phyloP scores from a whole-genome alignment of 129 eudicot genomes.

The Heracleum sosnowskyi region DNA sequence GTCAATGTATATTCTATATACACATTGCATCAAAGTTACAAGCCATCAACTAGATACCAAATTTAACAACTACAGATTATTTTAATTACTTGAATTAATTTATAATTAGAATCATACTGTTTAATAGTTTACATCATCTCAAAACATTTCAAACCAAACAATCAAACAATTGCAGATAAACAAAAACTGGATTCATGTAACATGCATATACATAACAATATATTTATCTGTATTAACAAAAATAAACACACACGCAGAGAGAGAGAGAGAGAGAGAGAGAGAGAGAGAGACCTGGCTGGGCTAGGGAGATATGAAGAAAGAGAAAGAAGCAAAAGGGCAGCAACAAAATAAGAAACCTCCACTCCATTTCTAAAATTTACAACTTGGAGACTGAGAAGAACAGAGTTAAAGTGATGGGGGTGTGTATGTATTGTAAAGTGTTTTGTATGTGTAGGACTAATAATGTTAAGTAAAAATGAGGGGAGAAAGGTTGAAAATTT shows the following conservation, averaged over 20 bases:
- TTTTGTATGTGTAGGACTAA: not conserved
- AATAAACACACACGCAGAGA: not conserved
- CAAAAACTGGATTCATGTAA: not conserved
- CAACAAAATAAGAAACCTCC: constrained; percentile 20
- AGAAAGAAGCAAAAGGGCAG: constrained; percentile 24
- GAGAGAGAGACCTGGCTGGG: constrained; percentile 64
- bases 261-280: constrained; percentile 4
- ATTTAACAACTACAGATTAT: not conserved
- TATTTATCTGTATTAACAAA: not conserved
- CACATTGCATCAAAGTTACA: not conserved
- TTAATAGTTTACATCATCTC: not conserved
- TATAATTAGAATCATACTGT: not conserved
- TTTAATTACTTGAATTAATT: not conserved
- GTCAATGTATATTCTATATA: not conserved
- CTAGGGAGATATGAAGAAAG: constrained; percentile 31
- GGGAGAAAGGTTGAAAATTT: constrained; percentile 1
- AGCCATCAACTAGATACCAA: not conserved
- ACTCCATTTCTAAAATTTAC: constrained; percentile 36
- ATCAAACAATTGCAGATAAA: not conserved
- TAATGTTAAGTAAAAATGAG: not conserved
- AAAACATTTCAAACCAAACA: not conserved
- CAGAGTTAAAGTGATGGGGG: constrained; percentile 6
- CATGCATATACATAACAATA: not conserved
- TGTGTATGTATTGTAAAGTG: not conserved
- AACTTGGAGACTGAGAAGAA: not conserved